Evolutionary conservation across 441 rosid species (phyloP).

Genomic region (Cnidoscolus chayamansa): DNA sequence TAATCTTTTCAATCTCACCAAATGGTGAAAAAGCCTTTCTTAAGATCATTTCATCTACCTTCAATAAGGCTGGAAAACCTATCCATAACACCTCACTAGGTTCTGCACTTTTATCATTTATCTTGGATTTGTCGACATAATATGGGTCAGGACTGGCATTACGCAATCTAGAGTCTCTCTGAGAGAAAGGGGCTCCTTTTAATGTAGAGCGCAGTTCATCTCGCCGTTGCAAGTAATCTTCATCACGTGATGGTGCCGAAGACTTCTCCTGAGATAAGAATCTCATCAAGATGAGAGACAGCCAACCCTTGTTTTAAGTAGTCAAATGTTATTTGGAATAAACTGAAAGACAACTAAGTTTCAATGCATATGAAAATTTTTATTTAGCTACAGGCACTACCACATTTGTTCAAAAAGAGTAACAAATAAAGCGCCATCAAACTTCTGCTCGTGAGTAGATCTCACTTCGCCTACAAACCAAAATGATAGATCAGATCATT

Average conservation of each 20-base stretch:
- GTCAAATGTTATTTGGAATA: slow-evolving; percentile 16
- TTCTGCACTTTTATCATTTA: slow-evolving; percentile 59
- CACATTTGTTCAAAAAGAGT: not conserved
- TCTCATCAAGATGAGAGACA: slow-evolving; percentile 42
- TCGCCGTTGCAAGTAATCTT: slow-evolving; percentile 51
- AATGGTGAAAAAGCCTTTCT: slow-evolving; percentile 79
- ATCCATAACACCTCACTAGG: slow-evolving; percentile 93
- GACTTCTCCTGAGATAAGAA: slow-evolving; percentile 83
- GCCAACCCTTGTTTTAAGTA: slow-evolving; percentile 27
- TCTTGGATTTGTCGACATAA: slow-evolving; percentile 53
- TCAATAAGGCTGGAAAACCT: slow-evolving; percentile 81
- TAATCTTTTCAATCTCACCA: slow-evolving; percentile 82
- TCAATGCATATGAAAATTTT: not conserved
- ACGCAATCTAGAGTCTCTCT: slow-evolving; percentile 59
- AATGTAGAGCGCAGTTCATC: slow-evolving; percentile 54
- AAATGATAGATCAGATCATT: not conserved
- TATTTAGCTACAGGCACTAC: not conserved
- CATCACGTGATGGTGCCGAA: slow-evolving; percentile 49
- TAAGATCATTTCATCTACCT: slow-evolving; percentile 76
- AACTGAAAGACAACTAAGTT: slow-evolving; percentile 2
- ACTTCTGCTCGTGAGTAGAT: slow-evolving; percentile 2
- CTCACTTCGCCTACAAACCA: not conserved
- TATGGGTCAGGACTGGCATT: slow-evolving; percentile 61
- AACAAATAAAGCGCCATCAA: not conserved
- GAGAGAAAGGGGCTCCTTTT: slow-evolving; percentile 67